Base-by-base conservation (phyloP, 164 flowering plant species). In the Aristolochia fimbriata region DNA sequence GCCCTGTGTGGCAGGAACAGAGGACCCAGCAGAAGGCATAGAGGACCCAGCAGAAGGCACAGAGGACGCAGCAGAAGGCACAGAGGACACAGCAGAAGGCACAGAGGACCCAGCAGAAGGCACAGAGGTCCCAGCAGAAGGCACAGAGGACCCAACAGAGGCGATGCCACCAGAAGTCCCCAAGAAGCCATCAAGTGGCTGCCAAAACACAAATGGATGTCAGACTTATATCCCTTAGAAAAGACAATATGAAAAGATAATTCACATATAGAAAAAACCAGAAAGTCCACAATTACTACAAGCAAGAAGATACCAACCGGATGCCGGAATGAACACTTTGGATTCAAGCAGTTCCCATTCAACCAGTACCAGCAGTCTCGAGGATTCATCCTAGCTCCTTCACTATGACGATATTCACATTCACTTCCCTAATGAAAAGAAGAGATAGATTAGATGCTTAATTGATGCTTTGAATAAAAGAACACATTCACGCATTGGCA, bases 391-490 rank as follows among this genome's bases (percentile, higher is more conserved):
- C 96, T 77, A 15, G 98, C 98, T 73, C 72, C 67, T 60, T 88
- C 98, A 71, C 98, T 91, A 57, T 91, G 98, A 4, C 98, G 92
- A 66, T 79, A 91, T 73, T 91, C 98, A 56, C 98, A 91, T 74
- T 91, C 98, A 72, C 73, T 76, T 71, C 98, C 98, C 98, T 91
- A 76, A 37, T 37, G 10, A 37, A 10, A 6, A 10, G 43, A 37
- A 37, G 10, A 37, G 43, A 37, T 5, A 37, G 9, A 37, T 37
- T 37, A 37, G 43, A 37, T 6, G 1, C 12, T 3, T 37, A 37
- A 37, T 37, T 37, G 43, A 37, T 37, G 43, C 7, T 37, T 37
- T 37, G 43, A 6, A 3, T 10, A 37, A 37, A 37, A 37, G 43
- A 37, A 6, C 43, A 37, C 43, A 37, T 37, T 37, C n/a, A 37